A percentile compares a stretch with the other conserved stretches of the same genome.
Evolutionary conservation across 2,329 filamentous ascomycete genomes (phyloP).

Genomic region (Aspergillus sclerotialis): DNA sequence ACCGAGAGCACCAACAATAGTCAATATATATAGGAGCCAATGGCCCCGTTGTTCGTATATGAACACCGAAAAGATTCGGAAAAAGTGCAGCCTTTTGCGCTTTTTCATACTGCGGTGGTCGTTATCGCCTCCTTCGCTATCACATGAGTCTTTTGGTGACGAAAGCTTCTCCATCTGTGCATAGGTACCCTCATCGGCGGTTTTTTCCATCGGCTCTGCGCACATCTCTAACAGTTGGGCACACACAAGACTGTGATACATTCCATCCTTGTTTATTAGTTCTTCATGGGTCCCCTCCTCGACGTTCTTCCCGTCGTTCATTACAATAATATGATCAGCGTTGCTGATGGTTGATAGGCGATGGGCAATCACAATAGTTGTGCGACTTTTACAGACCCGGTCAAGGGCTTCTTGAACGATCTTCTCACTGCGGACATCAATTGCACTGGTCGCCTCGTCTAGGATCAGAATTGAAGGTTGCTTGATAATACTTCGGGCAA

Average conservation of each 20-base stretch:
- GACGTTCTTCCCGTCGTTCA: conserved; percentile 46
- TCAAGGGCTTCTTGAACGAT: conserved; percentile 49
- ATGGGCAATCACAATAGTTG: conserved; percentile 65
- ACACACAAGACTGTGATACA: conserved; percentile 16
- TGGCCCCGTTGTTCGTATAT: conserved; percentile 25
- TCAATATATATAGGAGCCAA: conserved; percentile 22
- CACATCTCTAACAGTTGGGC: too few relatives aligned
- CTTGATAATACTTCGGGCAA: conserved; percentile 69
- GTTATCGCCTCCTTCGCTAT: too few relatives aligned
- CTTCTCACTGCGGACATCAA: conserved; percentile 48
- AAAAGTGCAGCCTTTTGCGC: conserved; percentile 10
- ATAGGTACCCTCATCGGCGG: too few relatives aligned
- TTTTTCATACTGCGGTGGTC: too few relatives aligned
- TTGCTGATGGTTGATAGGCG: conserved; percentile 50
- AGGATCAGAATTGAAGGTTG: conserved; percentile 66
- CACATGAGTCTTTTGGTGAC: too few relatives aligned
- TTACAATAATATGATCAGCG: conserved; percentile 50
- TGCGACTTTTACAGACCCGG: conserved; percentile 52
- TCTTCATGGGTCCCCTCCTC: conserved; percentile 48
- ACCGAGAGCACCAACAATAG: conserved; percentile 18
- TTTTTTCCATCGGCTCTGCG: too few relatives aligned
- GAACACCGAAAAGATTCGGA: conserved; percentile 15
- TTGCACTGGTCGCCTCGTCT: conserved; percentile 68
- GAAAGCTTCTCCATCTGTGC: too few relatives aligned
- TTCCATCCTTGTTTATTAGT: conserved; percentile 41